Evolutionary conservation across 106 monocot genomes (phyloP).

Genomic region (Platanthera zijinensis): DNA sequence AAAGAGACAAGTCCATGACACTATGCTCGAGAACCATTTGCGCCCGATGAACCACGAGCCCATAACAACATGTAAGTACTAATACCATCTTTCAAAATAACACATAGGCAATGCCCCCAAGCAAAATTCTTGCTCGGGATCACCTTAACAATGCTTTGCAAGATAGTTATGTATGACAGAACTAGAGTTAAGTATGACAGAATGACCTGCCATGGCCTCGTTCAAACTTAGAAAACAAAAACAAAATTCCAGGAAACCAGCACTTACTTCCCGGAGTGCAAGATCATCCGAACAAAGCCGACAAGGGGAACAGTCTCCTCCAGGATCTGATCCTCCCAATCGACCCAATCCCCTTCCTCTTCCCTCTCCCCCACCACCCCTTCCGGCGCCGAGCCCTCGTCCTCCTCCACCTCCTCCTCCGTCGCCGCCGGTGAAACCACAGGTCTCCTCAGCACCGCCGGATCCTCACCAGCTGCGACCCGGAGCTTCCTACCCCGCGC

Average conservation of each 20-base stretch:
- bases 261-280: constrained; percentile 91
- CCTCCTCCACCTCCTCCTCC: constrained; percentile 14
- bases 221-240: neutral
- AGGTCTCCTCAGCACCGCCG: neutral
- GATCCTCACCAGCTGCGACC: neutral
- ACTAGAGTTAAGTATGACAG: too few relatives aligned
- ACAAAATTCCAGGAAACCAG: neutral
- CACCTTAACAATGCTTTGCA: too few relatives aligned
- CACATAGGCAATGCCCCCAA: too few relatives aligned
- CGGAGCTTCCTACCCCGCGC: neutral
- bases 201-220: too few relatives aligned
- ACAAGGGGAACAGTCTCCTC: constrained; percentile 94
- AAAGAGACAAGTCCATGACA: too few relatives aligned
- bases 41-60: too few relatives aligned
- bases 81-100: too few relatives aligned
- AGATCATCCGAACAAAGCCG: constrained; percentile 90
- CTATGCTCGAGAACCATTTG: too few relatives aligned
- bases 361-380: neutral
- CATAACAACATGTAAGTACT: too few relatives aligned
- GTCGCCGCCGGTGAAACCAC: neutral
- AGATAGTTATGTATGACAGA: too few relatives aligned
- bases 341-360: constrained; percentile 43
- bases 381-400: neutral
- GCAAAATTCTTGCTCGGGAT: too few relatives aligned
- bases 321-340: constrained; percentile 85